Evolutionary conservation across 202 grass and related monocot species (phyloP).

Genomic region (Schoenoplectus tabernaemontani): DNA sequence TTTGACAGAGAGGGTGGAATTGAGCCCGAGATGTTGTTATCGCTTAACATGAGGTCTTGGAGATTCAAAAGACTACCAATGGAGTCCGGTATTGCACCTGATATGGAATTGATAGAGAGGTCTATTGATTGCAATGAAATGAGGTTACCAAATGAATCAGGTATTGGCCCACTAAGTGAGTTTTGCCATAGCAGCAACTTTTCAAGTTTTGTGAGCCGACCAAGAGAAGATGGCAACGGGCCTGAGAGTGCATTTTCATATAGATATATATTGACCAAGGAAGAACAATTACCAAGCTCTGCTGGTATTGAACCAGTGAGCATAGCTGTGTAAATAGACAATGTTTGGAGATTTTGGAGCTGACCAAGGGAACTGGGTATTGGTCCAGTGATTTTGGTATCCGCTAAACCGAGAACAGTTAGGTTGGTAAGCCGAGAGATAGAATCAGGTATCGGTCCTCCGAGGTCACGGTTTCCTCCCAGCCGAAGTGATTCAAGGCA

Average conservation of each 20-base stretch:
- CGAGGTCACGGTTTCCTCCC: constrained; percentile 63
- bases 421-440: constrained; percentile 47
- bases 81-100: constrained; percentile 45
- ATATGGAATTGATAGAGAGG: constrained; percentile 92
- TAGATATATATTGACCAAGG: constrained; percentile 75
- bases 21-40: constrained; percentile 88
- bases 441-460: constrained; percentile 47
- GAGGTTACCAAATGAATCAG: constrained; percentile 61
- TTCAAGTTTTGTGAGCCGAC: constrained; percentile 43
- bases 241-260: constrained; percentile 88
- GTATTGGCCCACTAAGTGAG: constrained; percentile 65
- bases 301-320: constrained; percentile 71
- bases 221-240: constrained; percentile 46
- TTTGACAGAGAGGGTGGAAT: constrained; percentile 59
- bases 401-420: constrained; percentile 68
- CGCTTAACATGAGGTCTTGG: constrained; percentile 90
- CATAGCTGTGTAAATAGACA: constrained; percentile 72
- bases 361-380: constrained; percentile 55
- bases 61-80: constrained; percentile 41
- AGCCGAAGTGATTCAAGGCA: constrained; percentile 53
- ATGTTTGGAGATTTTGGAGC: constrained; percentile 52
- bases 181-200: constrained; percentile 89
- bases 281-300: constrained; percentile 60
- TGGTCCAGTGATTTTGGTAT: constrained; percentile 72
- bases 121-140: constrained; percentile 54